Evolutionary conservation across 495 filamentous ascomycete species (phyloP), one percentile per base, ranked within the genome.

Genomic region (Parmelia sp.): DNA sequence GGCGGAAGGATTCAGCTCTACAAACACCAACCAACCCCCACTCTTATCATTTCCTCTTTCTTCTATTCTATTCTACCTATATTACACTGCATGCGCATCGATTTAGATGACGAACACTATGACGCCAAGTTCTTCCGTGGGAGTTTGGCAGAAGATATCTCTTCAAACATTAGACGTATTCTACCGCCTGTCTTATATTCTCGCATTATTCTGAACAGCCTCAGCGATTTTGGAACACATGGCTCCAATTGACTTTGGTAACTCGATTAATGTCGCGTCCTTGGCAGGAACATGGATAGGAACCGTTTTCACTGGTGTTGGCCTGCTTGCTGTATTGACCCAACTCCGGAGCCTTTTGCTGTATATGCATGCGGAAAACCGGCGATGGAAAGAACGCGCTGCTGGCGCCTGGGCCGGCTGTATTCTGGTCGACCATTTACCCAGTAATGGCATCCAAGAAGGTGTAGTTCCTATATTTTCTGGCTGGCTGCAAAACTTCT

Each of bases 351-450:
- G 39, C 19, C 6, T 61, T 4, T 11, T 61, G n/a, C 21, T 35
- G 8, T 31, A 49, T 5, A 15, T 61, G 21, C 27, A 14, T 3
- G 59, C n/a, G 15, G 25, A 31, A 4, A 49, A 61, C 59, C 9
- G 55, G 1, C 39, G 42, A 14, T 42, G 40, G 45, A 42, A 45
- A 23, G 39, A 61, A 47, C 11, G 42, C 4, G 39, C 59, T 12
- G 59, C 59, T 31, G 59, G 59, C 12, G 39, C 39, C 4, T 61
- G 59, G 59, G 59, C 59, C n/a, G 27, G 37, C 21, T 47, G 37
- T 4, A 44, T 40, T n/a, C 11, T 61, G 27, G n/a, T 29, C 5
- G 58, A 61, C n/a, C 42, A 29, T 3, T 12, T 27, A n/a, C 23
- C 37, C 4, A 47, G 39, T 12, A 47, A 44, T 9, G 58, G 58